Evolutionary conservation across 805 yeast genomes (phyloP).

Genomic region (Candida dajiaensis): DNA sequence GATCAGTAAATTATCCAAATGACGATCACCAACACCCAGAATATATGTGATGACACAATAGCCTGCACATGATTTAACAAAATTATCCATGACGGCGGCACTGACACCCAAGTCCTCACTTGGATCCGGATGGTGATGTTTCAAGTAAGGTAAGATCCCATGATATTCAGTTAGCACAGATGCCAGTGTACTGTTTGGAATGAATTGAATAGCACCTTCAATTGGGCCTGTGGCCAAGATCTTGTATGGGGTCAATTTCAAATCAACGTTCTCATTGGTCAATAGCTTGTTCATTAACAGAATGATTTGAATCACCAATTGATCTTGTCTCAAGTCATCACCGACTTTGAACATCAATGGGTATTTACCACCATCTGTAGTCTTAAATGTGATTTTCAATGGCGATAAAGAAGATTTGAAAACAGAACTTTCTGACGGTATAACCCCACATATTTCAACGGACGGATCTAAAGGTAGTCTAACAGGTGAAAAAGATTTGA

Average conservation of each 20-base stretch:
- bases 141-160: constrained; percentile 69
- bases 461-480: constrained; percentile 82
- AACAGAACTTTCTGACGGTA: constrained; percentile 76
- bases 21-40: constrained; percentile 96
- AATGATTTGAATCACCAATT: constrained; percentile 90
- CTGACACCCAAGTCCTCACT: constrained; percentile 29
- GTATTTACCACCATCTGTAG: constrained; percentile 47
- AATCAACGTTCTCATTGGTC: constrained; percentile 83
- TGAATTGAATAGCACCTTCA: constrained; percentile 90
- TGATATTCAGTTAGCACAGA: constrained; percentile 67
- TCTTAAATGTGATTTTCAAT: constrained; percentile 70
- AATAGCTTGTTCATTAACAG: constrained; percentile 84
- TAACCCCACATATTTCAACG: constrained; percentile 63
- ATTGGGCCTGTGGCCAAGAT: constrained; percentile 85
- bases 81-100: constrained; percentile 78
- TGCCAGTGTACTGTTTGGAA: constrained; percentile 89
- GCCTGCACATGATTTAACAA: constrained; percentile 93
- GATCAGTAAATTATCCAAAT: constrained; percentile 80
- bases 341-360: constrained; percentile 93
- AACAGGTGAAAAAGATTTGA: constrained; percentile 48
- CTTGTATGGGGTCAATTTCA: constrained; percentile 81
- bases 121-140: constrained; percentile 55
- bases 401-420: constrained; percentile 92
- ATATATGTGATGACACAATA: constrained; percentile 94
- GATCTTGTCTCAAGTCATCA: constrained; percentile 93